Conservation (phyloP, 2,329 filamentous ascomycete species). For the Aspergillus nomiae region DNA sequence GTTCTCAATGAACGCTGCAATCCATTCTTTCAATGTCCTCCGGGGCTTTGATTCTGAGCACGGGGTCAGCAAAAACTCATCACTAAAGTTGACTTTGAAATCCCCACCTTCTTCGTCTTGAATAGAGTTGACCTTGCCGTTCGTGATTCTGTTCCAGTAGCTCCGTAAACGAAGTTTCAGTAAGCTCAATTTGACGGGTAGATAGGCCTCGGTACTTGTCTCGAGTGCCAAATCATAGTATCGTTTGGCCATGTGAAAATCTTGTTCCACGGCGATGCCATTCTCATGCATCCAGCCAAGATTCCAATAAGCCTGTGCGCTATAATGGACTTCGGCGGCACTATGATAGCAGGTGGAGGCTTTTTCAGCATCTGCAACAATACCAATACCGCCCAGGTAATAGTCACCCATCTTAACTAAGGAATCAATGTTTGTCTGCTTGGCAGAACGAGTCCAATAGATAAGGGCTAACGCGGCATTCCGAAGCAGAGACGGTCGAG, state of each 20-base stretch:
- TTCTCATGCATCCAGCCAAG: slow-evolving; percentile 99
- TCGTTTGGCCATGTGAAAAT: slow-evolving; percentile 94
- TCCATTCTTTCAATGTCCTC: slow-evolving; percentile 82
- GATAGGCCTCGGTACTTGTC: slow-evolving; percentile 89
- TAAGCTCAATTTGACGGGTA: slow-evolving; percentile 86
- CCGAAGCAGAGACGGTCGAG: slow-evolving; percentile 50
- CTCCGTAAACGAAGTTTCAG: slow-evolving; percentile 82
- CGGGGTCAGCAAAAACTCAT: slow-evolving; percentile 29
- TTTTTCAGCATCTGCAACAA: slow-evolving; percentile 72
- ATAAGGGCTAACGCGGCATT: slow-evolving; percentile 74
- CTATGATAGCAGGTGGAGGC: slow-evolving; percentile 91
- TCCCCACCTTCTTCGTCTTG: slow-evolving; percentile 81
- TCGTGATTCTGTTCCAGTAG: slow-evolving; percentile 91
- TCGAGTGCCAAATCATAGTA: slow-evolving; percentile 93
- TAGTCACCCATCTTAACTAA: slow-evolving; percentile 99
- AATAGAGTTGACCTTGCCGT: slow-evolving; percentile 90
- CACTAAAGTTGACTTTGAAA: background rate
- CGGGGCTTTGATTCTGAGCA: slow-evolving; percentile 66
- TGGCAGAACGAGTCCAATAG: slow-evolving; percentile 93
- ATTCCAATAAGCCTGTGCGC: slow-evolving; percentile 95
- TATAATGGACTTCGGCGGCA: slow-evolving; percentile 86
- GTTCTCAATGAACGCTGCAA: slow-evolving; percentile 78
- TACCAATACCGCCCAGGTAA: slow-evolving; percentile 81
- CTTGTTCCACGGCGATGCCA: slow-evolving; percentile 85
- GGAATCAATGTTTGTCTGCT: slow-evolving; percentile 89